Conservation (phyloP, 257 asterid genomes). For the Primulina huaijiensis region DNA sequence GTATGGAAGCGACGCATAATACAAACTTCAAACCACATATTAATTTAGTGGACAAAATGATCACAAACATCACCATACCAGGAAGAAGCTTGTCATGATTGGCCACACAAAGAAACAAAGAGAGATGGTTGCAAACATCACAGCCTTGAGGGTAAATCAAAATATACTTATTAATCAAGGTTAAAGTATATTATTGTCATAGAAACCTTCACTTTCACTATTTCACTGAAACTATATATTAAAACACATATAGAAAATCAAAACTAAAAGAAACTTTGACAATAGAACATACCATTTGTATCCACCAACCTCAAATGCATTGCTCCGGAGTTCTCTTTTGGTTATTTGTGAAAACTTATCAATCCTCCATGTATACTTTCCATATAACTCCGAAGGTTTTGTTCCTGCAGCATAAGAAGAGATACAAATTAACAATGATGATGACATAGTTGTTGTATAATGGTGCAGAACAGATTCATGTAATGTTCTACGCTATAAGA, state of each 20-base stretch:
- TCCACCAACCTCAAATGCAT: constrained; percentile 63
- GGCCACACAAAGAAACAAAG: constrained; percentile 93
- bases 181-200: not conserved
- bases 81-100: constrained; percentile 98
- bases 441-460: not conserved
- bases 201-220: not conserved
- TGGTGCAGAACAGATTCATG: not conserved
- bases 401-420: constrained; percentile 38
- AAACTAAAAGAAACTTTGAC: not conserved
- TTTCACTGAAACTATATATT: too few species aligned
- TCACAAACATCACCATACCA: constrained; percentile 40
- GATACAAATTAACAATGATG: constrained; percentile 7
- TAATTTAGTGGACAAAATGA: not conserved
- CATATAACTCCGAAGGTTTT: constrained; percentile 51
- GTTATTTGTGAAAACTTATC: constrained; percentile 52
- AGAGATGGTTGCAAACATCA: constrained; percentile 91
- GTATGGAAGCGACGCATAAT: constrained; percentile 15
- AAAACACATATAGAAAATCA: not conserved
- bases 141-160: constrained; percentile 95
- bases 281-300: constrained; percentile 47
- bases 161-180: constrained; percentile 67
- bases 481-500: not conserved
- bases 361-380: constrained; percentile 57
- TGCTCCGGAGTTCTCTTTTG: constrained; percentile 58
- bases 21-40: constrained; percentile 12